phyloP scores from a whole-genome alignment of 768 basidiomycete genomes.

The Kwoniella sp. region DNA sequence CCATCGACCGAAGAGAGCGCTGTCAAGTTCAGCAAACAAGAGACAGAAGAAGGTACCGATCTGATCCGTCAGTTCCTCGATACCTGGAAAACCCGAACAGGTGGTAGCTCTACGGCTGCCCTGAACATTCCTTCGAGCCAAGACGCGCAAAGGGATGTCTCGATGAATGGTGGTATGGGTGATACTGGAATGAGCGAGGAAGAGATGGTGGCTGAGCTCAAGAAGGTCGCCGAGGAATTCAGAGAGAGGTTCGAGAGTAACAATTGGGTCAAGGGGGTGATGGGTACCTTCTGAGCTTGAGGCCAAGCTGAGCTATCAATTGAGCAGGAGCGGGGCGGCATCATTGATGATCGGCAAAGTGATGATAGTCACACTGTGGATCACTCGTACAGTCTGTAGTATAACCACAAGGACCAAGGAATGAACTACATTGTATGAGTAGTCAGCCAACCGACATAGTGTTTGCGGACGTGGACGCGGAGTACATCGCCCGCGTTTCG shows the following conservation, averaged over 20 bases:
- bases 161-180: constrained; percentile 59
- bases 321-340: too few relatives aligned
- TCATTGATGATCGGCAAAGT: too few relatives aligned
- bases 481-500: too few relatives aligned
- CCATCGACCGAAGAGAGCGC: constrained; percentile 53
- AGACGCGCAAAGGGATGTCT: constrained; percentile 59
- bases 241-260: constrained; percentile 74
- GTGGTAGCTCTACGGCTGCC: background rate
- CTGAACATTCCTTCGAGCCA: constrained; percentile 2
- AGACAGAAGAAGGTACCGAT: constrained; percentile 75
- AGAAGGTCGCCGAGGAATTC: constrained; percentile 67
- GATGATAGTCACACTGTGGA: too few relatives aligned
- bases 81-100: constrained; percentile 66
- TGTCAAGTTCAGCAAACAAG: constrained; percentile 63
- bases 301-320: background rate
- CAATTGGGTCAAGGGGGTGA: constrained; percentile 62
- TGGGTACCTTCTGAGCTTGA: constrained; percentile 40
- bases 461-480: too few relatives aligned
- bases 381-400: too few relatives aligned
- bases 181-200: constrained; percentile 56
- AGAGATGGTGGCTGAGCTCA: constrained; percentile 63
- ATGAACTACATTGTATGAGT: too few relatives aligned
- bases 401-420: too few relatives aligned
- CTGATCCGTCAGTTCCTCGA: constrained; percentile 78
- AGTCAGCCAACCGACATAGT: too few relatives aligned